Evolutionary conservation across 2,329 filamentous ascomycete genomes (phyloP).

Genomic region (Arthrinium puccinioides): DNA sequence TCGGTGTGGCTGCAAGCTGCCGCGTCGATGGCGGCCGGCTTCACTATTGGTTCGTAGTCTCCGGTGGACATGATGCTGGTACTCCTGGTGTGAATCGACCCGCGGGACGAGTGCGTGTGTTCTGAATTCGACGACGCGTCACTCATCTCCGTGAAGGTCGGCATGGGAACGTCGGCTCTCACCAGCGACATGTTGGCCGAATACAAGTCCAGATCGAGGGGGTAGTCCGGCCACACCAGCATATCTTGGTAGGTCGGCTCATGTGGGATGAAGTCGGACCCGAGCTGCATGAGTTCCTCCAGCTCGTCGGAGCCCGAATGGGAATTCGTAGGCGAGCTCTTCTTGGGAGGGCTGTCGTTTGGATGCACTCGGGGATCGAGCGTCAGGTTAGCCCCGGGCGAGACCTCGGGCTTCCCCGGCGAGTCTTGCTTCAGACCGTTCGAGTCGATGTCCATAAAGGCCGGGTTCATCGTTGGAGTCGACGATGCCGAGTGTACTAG

Average conservation of each 20-base stretch:
- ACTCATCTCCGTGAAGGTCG: slow-evolving; percentile 30
- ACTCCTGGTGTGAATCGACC: slow-evolving; percentile 39
- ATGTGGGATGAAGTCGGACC: slow-evolving; percentile 24
- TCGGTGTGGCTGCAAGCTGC: slow-evolving; percentile 14
- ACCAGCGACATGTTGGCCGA: slow-evolving; percentile 22
- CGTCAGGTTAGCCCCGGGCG: slow-evolving; percentile 17
- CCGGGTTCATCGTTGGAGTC: slow-evolving; percentile 22
- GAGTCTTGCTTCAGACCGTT: slow-evolving; percentile 16
- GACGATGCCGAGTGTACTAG: slow-evolving; percentile 12
- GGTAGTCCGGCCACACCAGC: slow-evolving; percentile 35
- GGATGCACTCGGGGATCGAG: slow-evolving; percentile 25
- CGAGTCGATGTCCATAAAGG: slow-evolving; percentile 30
- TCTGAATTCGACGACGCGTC: slow-evolving; percentile 35
- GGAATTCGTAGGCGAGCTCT: slow-evolving; percentile 23
- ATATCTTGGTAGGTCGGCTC: slow-evolving; percentile 36
- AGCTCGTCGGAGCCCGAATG: slow-evolving; percentile 29
- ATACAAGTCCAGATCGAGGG: slow-evolving; percentile 36
- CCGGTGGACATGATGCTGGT: slow-evolving; percentile 38
- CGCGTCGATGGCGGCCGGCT: slow-evolving; percentile 22
- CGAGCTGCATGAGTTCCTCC: slow-evolving; percentile 35
- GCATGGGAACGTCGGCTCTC: slow-evolving; percentile 26
- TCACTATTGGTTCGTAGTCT: slow-evolving; percentile 28
- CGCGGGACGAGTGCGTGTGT: slow-evolving; percentile 33
- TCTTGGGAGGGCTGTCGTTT: slow-evolving; percentile 16
- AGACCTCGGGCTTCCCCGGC: slow-evolving; percentile 16